Evolutionary conservation across 2,329 filamentous ascomycete genomes (phyloP).

Genomic region (Ascochyta clinopodiicola): DNA sequence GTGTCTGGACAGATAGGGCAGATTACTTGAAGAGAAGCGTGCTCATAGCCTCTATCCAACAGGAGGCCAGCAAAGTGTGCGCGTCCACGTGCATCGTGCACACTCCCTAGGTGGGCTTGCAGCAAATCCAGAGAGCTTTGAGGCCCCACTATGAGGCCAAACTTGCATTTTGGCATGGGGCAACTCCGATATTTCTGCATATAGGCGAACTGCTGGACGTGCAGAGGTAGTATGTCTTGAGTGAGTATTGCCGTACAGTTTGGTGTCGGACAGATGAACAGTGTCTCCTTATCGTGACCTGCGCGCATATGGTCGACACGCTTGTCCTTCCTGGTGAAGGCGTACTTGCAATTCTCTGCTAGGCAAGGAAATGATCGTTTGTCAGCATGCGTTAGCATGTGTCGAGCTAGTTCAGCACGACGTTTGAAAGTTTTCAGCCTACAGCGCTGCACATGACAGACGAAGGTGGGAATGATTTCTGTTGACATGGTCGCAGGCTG

Average conservation of each 20-base stretch:
- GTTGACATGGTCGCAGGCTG: too few species aligned
- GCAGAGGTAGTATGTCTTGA: slow-evolving; percentile 5
- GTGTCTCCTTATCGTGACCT: slow-evolving; percentile 18
- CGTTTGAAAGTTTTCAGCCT: slow-evolving; percentile 13
- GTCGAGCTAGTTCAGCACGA: slow-evolving; percentile 9
- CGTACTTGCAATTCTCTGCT: slow-evolving; percentile 7
- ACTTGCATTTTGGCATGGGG: slow-evolving; percentile 14
- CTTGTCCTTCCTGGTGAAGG: slow-evolving; percentile 23
- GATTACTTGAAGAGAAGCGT: background rate
- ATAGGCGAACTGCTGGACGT: background rate
- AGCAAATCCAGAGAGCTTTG: slow-evolving; percentile 2
- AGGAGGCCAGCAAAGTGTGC: background rate
- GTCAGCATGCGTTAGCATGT: slow-evolving; percentile 6
- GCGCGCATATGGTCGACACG: slow-evolving; percentile 20
- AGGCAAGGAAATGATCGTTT: slow-evolving; percentile 1
- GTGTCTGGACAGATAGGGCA: slow-evolving; percentile 15
- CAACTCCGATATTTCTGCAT: background rate
- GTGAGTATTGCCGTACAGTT: background rate
- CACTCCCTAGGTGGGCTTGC: slow-evolving; percentile 5
- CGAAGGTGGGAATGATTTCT: too few species aligned
- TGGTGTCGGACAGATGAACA: slow-evolving; percentile 9
- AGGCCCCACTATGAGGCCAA: background rate
- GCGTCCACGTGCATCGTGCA: slow-evolving; percentile 13
- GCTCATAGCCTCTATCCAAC: slow-evolving; percentile 15
- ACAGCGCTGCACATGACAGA: background rate